These are phyloP conservation scores for Pontederia paniculata DNA, from an alignment of 176 grass and related monocot species.

Conservation along the genomic window DNA sequence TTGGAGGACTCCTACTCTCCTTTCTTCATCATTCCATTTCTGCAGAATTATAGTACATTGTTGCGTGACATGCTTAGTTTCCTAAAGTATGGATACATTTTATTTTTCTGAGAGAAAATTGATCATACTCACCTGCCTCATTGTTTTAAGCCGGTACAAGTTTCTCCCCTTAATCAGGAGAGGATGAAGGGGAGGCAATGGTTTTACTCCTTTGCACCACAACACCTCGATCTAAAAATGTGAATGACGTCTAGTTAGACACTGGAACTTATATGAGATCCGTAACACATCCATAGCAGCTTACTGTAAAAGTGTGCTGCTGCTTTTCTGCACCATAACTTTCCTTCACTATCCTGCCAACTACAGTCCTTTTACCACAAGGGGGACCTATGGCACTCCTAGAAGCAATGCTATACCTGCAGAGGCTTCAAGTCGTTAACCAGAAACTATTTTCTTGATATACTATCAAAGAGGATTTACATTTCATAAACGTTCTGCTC, in stretches of 20 bases:
- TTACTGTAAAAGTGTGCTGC: conserved; percentile 56
- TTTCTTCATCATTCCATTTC: conserved; percentile 47
- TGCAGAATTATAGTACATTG: conserved; percentile 8
- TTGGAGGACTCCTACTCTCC: conserved; percentile 32
- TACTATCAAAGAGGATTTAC: conserved; percentile 25
- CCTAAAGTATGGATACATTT: conserved; percentile 5
- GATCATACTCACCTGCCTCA: conserved; percentile 45
- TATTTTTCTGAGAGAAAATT: background rate
- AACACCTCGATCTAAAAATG: conserved; percentile 49
- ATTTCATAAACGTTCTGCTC: conserved; percentile 61
- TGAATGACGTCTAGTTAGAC: conserved; percentile 5
- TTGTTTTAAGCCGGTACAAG: conserved; percentile 40
- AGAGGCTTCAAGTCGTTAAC: conserved; percentile 3
- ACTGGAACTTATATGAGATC: background rate
- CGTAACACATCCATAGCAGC: background rate
- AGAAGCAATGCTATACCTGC: conserved; percentile 31
- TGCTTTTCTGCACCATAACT: conserved; percentile 48
- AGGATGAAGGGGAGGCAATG: conserved; percentile 27
- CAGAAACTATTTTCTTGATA: background rate
- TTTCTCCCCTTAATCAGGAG: conserved; percentile 59
- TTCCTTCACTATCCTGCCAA: conserved; percentile 41
- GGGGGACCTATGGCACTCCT: conserved; percentile 21
- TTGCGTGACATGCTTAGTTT: background rate
- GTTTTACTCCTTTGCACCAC: conserved; percentile 51
- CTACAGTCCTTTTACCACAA: conserved; percentile 36